These are phyloP conservation scores for Dactylellina cionopaga DNA, from an alignment of 2,329 filamentous ascomycete species.

Conservation along the genomic window DNA sequence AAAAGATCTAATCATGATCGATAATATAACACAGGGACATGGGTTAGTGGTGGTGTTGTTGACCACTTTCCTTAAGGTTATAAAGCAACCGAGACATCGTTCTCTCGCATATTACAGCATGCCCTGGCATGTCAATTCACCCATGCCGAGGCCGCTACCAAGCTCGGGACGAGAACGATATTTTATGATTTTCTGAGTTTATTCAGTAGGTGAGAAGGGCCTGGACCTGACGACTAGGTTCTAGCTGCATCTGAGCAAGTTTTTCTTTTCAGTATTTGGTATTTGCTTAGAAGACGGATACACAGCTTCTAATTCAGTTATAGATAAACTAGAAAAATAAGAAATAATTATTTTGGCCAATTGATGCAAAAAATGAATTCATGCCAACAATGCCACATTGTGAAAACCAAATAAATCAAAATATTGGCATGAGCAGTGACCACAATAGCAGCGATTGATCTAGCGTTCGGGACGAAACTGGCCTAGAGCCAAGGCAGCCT, in stretches of 20 bases:
- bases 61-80: slow-evolving; percentile 39
- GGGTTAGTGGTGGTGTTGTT: too few species aligned
- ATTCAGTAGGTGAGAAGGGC: neutral
- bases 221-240: neutral
- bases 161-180: slow-evolving; percentile 27
- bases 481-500: neutral
- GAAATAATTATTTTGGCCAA: neutral
- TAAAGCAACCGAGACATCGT: slow-evolving; percentile 11
- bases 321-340: slow-evolving; percentile 10
- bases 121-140: slow-evolving; percentile 17
- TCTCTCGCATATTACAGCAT: neutral
- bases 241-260: slow-evolving; percentile 21
- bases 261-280: slow-evolving; percentile 16
- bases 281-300: too few species aligned
- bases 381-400: slow-evolving; percentile 27
- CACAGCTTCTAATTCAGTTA: slow-evolving; percentile 29
- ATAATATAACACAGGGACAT: slow-evolving; percentile 30
- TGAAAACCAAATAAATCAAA: slow-evolving; percentile 10
- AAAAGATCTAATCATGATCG: slow-evolving; percentile 44
- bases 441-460: neutral
- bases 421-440: slow-evolving; percentile 9
- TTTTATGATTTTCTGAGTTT: slow-evolving; percentile 10
- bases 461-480: neutral
- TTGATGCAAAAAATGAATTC: slow-evolving; percentile 15
- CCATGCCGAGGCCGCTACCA: slow-evolving; percentile 22